Conservation (phyloP, 352 stramenopile genomes). For the Phytophthora brassicae region DNA sequence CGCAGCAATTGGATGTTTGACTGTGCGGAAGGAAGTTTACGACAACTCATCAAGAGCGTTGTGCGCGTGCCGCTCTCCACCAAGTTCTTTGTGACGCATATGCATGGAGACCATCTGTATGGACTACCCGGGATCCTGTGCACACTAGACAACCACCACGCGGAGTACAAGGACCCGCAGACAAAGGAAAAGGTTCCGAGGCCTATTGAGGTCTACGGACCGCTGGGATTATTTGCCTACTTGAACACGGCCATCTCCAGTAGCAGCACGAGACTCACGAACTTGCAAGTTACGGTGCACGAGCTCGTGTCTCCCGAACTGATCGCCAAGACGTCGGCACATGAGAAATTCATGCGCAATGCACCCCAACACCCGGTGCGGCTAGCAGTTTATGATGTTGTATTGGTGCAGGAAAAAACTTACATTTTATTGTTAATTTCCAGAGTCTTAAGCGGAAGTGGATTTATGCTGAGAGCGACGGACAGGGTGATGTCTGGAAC, state of each 20-base stretch:
- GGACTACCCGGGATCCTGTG: slow-evolving; percentile 81
- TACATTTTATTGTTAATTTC: background rate
- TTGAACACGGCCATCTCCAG: slow-evolving; percentile 73
- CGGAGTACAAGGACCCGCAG: slow-evolving; percentile 50
- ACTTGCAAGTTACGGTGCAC: slow-evolving; percentile 74
- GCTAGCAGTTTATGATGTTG: slow-evolving; percentile 1
- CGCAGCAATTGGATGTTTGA: slow-evolving; percentile 89
- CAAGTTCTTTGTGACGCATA: slow-evolving; percentile 86
- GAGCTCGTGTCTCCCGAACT: slow-evolving; percentile 66
- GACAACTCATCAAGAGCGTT: slow-evolving; percentile 80
- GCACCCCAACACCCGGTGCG: slow-evolving; percentile 61
- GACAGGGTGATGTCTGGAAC: slow-evolving; percentile 65
- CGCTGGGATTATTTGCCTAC: slow-evolving; percentile 74
- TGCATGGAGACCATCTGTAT: slow-evolving; percentile 88
- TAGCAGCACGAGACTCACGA: slow-evolving; percentile 65
- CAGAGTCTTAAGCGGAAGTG: slow-evolving; percentile 54
- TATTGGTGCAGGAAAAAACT: no score
- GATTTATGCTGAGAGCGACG: slow-evolving; percentile 60
- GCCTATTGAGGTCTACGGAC: slow-evolving; percentile 77
- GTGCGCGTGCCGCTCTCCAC: slow-evolving; percentile 73
- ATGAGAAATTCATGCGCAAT: slow-evolving; percentile 68
- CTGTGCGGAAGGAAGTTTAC: slow-evolving; percentile 78
- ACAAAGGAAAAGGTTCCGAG: slow-evolving; percentile 50
- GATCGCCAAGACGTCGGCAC: slow-evolving; percentile 40
- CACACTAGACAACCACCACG: slow-evolving; percentile 83